These are phyloP conservation scores for Cladosporium sp. DNA, from an alignment of 2,329 filamentous ascomycete species.

Conservation along the genomic window DNA sequence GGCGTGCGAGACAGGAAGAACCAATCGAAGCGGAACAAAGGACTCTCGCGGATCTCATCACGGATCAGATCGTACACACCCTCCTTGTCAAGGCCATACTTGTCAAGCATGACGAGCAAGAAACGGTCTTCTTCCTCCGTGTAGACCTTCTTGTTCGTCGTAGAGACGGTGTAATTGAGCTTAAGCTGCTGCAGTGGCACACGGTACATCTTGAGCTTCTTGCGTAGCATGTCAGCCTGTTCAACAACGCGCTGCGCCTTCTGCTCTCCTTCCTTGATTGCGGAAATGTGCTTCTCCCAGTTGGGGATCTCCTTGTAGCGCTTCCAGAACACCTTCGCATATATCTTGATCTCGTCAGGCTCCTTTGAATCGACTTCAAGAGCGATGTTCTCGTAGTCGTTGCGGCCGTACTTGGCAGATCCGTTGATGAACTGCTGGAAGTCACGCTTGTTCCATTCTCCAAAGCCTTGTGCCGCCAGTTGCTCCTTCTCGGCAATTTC, in stretches of 20 bases:
- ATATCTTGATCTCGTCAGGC: constrained; percentile 77
- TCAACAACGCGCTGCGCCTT: constrained; percentile 83
- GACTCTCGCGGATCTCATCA: constrained; percentile 93
- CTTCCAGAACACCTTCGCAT: constrained; percentile 95
- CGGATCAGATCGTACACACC: constrained; percentile 87
- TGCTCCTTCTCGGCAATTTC: constrained; percentile 82
- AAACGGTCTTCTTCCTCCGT: constrained; percentile 98
- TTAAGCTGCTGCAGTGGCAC: constrained; percentile 96
- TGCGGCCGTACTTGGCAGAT: constrained; percentile 85
- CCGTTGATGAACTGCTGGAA: constrained; percentile 98
- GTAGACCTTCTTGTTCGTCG: constrained; percentile 99
- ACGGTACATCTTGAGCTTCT: constrained; percentile 96
- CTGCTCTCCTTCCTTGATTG: constrained; percentile 91
- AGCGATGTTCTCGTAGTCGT: constrained; percentile 78
- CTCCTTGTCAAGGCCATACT: constrained; percentile 86
- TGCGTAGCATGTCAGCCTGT: constrained; percentile 85
- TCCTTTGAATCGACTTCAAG: constrained; percentile 89
- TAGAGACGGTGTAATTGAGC: constrained; percentile 98
- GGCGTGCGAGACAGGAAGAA: constrained; percentile 96
- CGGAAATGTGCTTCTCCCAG: constrained; percentile 80
- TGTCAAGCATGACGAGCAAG: constrained; percentile 86
- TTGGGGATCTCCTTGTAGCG: constrained; percentile 87
- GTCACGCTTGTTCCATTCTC: constrained; percentile 92
- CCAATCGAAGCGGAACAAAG: constrained; percentile 97
- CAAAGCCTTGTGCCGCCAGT: constrained; percentile 80